Evolutionary conservation across 306 rosid species (phyloP), one percentile per base, ranked within the genome.

Genomic region (Trifolium pratense): DNA sequence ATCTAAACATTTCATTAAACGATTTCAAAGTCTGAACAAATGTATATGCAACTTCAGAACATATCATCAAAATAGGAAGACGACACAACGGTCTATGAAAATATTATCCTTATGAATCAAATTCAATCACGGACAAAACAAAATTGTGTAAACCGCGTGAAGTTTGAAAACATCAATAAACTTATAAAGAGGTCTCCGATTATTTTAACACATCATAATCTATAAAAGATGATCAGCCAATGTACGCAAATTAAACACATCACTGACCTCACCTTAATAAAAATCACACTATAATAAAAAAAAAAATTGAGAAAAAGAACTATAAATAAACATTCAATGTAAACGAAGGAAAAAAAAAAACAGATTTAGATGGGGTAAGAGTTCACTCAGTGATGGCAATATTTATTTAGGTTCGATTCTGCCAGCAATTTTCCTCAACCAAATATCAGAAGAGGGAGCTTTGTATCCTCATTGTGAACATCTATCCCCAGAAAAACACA

Each of bases 401-500:
- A 46, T 1, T 14, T 40, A 71, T 23, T 66, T 77, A 31, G 96
- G 96, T 90, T 90, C 89, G 90, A 88, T 90, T 90, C 89, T 74
- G 91, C 91, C 88, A 74, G 85, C 90, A 66, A 55, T 42, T 49
- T 78, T 88, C 93, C 93, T 88, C 91, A 88, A 74, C 79, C 55
- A 12, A 5, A 63, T 39, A 74, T 53, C 86, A 90, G 91, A 88
- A 90, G 91, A 88, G 90, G 91, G 91, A 86, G 91, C 91, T 88
- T 46, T 40, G 18, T 56, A 86, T 86, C 90, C 73, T 87, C 91
- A 87, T 81, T 10, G 89, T 40, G 84, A 84, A 64, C 0, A 29
- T 56, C 58, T 71, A 81, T 81, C 68, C 90, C 88, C 39, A 2
- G n/a, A 13, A 25, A 75, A 3, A 0, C 2, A 25, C 9, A 39